Conservation (phyloP, 1,139 yeast genomes). For the Pichia sp. region DNA sequence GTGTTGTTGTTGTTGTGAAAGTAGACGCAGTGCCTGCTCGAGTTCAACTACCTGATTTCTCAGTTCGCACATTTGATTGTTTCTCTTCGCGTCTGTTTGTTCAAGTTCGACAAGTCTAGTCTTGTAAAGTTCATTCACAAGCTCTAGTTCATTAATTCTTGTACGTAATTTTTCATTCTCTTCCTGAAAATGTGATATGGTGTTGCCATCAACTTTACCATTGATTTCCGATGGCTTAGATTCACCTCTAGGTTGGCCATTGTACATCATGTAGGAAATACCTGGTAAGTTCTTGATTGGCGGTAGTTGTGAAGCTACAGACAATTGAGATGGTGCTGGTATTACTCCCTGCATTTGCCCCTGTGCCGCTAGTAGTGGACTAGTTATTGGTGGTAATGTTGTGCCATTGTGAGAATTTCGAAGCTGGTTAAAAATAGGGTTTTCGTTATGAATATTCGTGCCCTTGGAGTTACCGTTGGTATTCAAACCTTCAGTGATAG, state of each 20-base stretch:
- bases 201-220: not conserved
- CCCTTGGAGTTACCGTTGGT: no score
- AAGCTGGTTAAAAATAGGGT: no score
- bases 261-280: slow-evolving; percentile 11
- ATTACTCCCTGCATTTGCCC: no score
- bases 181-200: slow-evolving; percentile 18
- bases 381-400: not conserved
- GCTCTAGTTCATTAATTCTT: slow-evolving; percentile 79
- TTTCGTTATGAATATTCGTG: no score
- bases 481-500: not conserved
- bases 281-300: slow-evolving; percentile 12
- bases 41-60: no score
- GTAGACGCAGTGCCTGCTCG: no score
- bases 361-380: no score
- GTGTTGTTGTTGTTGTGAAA: no score
- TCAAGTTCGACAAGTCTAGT: slow-evolving; percentile 80
- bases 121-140: slow-evolving; percentile 80
- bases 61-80: no score
- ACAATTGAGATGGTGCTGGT: not conserved
- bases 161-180: slow-evolving; percentile 49
- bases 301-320: slow-evolving; percentile 3
- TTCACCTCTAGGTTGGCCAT: no score
- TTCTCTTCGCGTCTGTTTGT: slow-evolving; percentile 39
- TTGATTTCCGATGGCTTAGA: no score
- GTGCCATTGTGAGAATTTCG: slow-evolving; percentile 6